Evolutionary conservation across 116 monocot genomes (phyloP).

Genomic region (Phalaenopsis hybrid): DNA sequence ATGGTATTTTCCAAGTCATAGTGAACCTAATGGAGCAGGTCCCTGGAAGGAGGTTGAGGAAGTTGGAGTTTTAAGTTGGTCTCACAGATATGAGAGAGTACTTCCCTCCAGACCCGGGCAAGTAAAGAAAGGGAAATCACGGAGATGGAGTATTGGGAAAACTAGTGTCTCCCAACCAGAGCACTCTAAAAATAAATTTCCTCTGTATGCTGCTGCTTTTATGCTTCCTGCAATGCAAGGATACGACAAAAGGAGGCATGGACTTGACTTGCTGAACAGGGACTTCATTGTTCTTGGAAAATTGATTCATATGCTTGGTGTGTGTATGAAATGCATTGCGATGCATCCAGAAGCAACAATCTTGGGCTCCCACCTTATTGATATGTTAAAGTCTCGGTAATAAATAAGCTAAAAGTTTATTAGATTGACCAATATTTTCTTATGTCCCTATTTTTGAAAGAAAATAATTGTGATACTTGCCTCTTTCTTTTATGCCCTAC

Average conservation of each 20-base stretch:
- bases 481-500: neutral
- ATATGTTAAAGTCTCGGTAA: conserved; percentile 88
- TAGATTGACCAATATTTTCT: neutral
- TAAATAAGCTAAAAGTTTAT: neutral
- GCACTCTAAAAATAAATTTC: conserved; percentile 74
- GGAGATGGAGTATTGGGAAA: conserved; percentile 60
- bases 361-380: conserved; percentile 70
- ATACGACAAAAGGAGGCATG: conserved; percentile 80
- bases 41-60: conserved; percentile 83
- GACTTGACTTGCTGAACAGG: conserved; percentile 79
- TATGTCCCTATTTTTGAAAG: neutral
- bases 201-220: conserved; percentile 95
- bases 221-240: conserved; percentile 96
- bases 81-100: conserved; percentile 72
- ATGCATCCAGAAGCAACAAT: conserved; percentile 95
- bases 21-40: conserved; percentile 70
- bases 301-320: conserved; percentile 92
- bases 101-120: conserved; percentile 79
- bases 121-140: conserved; percentile 72
- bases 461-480: neutral
- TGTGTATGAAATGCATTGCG: conserved; percentile 82
- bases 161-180: conserved; percentile 32
- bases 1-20: conserved; percentile 73
- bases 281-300: conserved; percentile 97
- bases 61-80: conserved; percentile 53